Percentiles rank a stretch among this genome's conserved stretches.
Evolutionary conservation across 306 rosid genomes (phyloP).

Genomic region (Hippophae gyantsensis): DNA sequence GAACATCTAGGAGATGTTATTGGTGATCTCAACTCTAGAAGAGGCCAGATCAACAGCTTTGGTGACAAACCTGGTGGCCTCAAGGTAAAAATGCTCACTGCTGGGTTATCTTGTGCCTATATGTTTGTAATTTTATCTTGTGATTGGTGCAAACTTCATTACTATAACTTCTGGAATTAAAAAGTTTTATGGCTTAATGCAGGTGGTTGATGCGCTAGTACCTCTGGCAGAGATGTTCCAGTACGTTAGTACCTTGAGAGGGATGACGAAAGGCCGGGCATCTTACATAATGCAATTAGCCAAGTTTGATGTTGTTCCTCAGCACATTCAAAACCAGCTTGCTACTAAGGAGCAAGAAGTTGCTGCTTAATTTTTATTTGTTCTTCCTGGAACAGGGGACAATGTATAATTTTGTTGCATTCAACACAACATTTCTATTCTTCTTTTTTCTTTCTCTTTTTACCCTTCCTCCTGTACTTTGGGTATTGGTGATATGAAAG

Average conservation of each 20-base stretch:
- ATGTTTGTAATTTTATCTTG: neutral
- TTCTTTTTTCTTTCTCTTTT: conserved; percentile 4
- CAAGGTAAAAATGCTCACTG: conserved; percentile 38
- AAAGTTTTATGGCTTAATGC: conserved; percentile 17
- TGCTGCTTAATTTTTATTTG: conserved; percentile 43
- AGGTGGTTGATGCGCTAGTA: conserved; percentile 85
- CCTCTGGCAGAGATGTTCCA: conserved; percentile 99
- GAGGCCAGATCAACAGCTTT: conserved; percentile 94
- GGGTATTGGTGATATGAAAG: no score
- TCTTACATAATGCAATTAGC: conserved; percentile 90
- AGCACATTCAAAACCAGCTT: conserved; percentile 85
- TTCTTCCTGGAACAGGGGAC: conserved; percentile 9
- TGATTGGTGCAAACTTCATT: neutral
- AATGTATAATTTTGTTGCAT: conserved; percentile 2
- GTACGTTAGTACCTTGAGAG: conserved; percentile 83
- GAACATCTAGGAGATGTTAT: conserved; percentile 96
- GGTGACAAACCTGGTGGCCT: conserved; percentile 97
- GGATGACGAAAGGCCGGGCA: conserved; percentile 98
- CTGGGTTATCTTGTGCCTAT: neutral
- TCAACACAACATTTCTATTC: neutral
- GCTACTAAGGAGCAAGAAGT: conserved; percentile 80
- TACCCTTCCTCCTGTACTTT: neutral
- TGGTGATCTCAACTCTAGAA: conserved; percentile 96
- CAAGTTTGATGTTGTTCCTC: conserved; percentile 88
- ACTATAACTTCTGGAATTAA: neutral